Evolutionary conservation across 257 asterid species (phyloP).

Genomic region (Haberlea rhodopensis): DNA sequence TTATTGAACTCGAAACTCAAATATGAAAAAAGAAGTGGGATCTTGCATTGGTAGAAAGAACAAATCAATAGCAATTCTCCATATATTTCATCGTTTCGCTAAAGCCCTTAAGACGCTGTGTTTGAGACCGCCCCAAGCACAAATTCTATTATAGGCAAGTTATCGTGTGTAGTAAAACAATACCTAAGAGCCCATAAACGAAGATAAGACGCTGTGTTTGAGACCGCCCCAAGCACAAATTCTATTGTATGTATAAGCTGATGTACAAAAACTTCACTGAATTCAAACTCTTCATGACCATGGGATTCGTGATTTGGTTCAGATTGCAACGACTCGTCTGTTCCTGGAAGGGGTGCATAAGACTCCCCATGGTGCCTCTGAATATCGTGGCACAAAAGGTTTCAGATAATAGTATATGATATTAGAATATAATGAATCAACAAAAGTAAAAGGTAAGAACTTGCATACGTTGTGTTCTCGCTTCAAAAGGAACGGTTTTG

Average conservation of each 20-base stretch:
- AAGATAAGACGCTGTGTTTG: constrained; percentile 98
- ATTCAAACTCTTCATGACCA: constrained; percentile 92
- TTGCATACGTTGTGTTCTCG: constrained; percentile 63
- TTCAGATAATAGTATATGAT: not conserved
- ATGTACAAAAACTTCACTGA: constrained; percentile 92
- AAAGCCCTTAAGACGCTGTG: too few relatives aligned
- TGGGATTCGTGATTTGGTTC: constrained; percentile 68
- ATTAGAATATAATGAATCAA: constrained; percentile 18
- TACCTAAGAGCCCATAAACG: constrained; percentile 99
- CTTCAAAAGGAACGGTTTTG: constrained; percentile 88
- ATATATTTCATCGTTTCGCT: constrained; percentile 7
- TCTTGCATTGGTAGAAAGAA: not conserved
- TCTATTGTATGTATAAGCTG: constrained; percentile 98
- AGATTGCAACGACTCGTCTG: constrained; percentile 77
- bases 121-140: too few relatives aligned
- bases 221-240: constrained; percentile 99
- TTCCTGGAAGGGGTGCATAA: constrained; percentile 65
- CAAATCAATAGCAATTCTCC: constrained; percentile 4
- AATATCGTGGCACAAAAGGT: constrained; percentile 18
- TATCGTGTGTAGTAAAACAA: constrained; percentile 15
- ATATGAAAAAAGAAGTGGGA: not conserved
- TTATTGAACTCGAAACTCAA: not conserved
- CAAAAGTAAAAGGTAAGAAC: constrained; percentile 13
- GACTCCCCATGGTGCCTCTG: constrained; percentile 92
- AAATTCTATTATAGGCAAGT: too few relatives aligned